phyloP scores from a whole-genome alignment of 1,284 basidiomycete genomes.

The Cutaneotrichosporon mucoides region DNA sequence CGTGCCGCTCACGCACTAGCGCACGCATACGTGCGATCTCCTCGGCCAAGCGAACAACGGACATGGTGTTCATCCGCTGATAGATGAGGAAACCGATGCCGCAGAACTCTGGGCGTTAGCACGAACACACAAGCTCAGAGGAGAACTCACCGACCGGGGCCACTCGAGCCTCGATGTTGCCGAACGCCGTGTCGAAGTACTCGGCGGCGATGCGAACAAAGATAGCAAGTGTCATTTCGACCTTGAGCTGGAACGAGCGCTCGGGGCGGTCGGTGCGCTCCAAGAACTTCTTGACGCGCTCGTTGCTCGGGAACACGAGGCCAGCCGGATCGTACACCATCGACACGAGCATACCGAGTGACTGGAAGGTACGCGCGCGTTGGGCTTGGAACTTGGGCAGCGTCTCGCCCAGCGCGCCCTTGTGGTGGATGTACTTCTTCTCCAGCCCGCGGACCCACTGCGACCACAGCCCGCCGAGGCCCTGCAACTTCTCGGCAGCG shows the following conservation, averaged over 20 bases:
- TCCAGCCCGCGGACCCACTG: constrained; percentile 30
- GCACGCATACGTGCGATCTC: constrained; percentile 33
- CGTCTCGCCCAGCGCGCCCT: constrained; percentile 14
- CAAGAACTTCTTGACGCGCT: constrained; percentile 15
- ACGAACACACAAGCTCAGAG: background rate
- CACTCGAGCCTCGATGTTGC: constrained; percentile 21
- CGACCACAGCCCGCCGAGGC: constrained; percentile 34
- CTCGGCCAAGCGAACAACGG: constrained; percentile 25
- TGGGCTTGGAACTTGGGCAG: constrained; percentile 21
- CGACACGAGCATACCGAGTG: constrained; percentile 23
- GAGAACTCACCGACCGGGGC: constrained; percentile 40
- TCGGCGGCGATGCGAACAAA: constrained; percentile 32
- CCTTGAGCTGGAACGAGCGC: constrained; percentile 22
- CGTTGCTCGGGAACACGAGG: background rate
- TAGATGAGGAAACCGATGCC: constrained; percentile 35
- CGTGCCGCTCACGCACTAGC: constrained; percentile 20
- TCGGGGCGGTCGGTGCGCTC: constrained; percentile 27
- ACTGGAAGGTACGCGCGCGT: constrained; percentile 34
- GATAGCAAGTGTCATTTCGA: constrained; percentile 31
- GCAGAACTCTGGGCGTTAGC: constrained; percentile 31
- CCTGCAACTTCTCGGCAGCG: constrained; percentile 43
- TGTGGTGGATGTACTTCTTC: constrained; percentile 30
- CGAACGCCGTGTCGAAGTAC: constrained; percentile 30
- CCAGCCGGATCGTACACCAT: constrained; percentile 14
- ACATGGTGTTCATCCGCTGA: constrained; percentile 26